Conservation (phyloP, 169 alveolate species). For the Toxoplasma gondii region DNA sequence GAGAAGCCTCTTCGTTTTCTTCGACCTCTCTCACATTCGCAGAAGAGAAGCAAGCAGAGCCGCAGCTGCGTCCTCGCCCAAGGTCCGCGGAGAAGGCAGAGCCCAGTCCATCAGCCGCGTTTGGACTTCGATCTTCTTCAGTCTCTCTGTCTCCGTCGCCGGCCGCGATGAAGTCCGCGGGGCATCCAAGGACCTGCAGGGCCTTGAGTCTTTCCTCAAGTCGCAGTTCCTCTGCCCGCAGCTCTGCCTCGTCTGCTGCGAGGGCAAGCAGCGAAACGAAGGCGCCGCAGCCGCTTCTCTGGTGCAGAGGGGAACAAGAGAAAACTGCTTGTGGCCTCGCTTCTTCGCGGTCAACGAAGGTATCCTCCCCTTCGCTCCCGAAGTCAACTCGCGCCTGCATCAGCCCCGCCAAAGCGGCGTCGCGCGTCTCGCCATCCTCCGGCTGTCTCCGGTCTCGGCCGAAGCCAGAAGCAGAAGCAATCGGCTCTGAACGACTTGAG, state of each 20-base stretch:
- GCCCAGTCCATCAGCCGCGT: no score
- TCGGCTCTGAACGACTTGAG: no score
- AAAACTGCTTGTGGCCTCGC: background rate
- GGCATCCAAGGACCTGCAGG: background rate
- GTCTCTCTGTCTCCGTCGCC: background rate
- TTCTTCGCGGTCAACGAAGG: background rate
- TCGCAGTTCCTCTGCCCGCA: background rate
- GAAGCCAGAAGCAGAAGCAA: no score
- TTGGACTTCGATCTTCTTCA: no score
- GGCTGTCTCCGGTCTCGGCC: no score
- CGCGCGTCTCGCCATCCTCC: background rate
- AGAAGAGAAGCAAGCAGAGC: background rate
- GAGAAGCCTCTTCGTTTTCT: no score
- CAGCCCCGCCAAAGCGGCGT: no score
- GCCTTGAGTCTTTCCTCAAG: background rate
- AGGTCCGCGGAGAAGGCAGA: background rate
- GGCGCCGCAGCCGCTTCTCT: background rate
- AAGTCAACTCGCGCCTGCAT: background rate
- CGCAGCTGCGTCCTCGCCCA: background rate
- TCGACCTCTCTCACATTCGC: background rate
- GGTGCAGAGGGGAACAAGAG: background rate
- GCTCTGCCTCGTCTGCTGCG: background rate
- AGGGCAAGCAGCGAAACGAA: background rate
- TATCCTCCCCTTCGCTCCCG: background rate
- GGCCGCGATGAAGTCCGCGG: background rate